Base-by-base conservation (phyloP, 2,329 filamentous ascomycete genomes). In the Tolypocladium nubicola region DNA sequence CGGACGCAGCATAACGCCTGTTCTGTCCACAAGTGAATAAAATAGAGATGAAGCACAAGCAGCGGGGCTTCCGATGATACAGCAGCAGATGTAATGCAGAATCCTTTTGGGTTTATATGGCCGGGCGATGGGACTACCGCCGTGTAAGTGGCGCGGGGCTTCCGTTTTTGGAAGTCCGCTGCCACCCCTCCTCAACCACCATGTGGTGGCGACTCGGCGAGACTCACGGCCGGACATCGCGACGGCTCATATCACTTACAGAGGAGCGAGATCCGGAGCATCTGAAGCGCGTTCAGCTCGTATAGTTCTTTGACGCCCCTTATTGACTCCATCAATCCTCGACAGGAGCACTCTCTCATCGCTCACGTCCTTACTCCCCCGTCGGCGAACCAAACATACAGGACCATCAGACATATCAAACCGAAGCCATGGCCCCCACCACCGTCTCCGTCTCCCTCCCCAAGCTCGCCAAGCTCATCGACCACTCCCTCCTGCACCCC, bases 401-500 rank as follows among this genome's bases (percentile, higher is more conserved):
- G 4, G 16, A n/a, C 26, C 14, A 11, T 33, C 26, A 33, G 19
- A 35, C 6, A 35, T 50, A 50, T 50, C 47, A n/a, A 50, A 35
- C 16, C 11, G 16, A 35, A 43, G 39, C 53, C 53, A 54, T 54
- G 53, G 38, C 53, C 23, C 8, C 53, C 53, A 54, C 23, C 56
- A 68, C 69, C 33, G 66, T 79, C 61, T 70, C 63, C 1, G 71
- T 79, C n/a, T 74, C 76, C 23, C 66, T 79, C 0, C 60, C 66
- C 39, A 72, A 79, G 58, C 66, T 83, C 56, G 78, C 79, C 61
- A 79, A 79, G 61, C 73, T 75, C 68, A 84, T 85, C 61, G 82
- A 85, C 61, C 82, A 85, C 67, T 84, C 81, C 14, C 75, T 86
- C 19, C 74, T 85, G 1, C 81, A 84, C 62, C 83, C 83, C 5